Evolutionary conservation across 2,329 filamentous ascomycete genomes (phyloP).

Genomic region (Fusarium graminum): DNA sequence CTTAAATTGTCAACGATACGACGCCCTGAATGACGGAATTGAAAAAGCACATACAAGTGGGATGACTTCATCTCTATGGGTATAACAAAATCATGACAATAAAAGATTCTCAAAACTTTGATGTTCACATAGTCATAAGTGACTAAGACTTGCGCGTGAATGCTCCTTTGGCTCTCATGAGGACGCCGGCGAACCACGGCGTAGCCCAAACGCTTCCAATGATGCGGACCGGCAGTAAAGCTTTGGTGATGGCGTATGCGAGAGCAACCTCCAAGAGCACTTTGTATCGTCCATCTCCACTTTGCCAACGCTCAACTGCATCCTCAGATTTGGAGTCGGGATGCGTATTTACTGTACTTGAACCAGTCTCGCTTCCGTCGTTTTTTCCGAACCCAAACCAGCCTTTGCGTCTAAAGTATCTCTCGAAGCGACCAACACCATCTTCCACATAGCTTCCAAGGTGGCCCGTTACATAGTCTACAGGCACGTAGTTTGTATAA

Average conservation of each 20-base stretch:
- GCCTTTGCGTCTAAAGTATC: conserved; percentile 81
- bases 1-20: conserved; percentile 55
- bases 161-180: conserved; percentile 59
- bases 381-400: conserved; percentile 77
- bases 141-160: conserved; percentile 50
- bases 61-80: conserved; percentile 44
- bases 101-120: conserved; percentile 41
- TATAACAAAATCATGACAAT: conserved; percentile 45
- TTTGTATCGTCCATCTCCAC: conserved; percentile 63
- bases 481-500: conserved; percentile 79
- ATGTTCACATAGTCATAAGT: conserved; percentile 18
- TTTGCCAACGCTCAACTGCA: conserved; percentile 55
- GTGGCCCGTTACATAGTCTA: conserved; percentile 63
- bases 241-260: conserved; percentile 92
- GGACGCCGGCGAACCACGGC: conserved; percentile 86
- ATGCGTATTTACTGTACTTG: conserved; percentile 10
- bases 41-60: conserved; percentile 44
- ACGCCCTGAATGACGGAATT: conserved; percentile 42
- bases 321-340: conserved; percentile 44
- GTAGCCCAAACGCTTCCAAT: conserved; percentile 86
- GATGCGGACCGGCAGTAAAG: conserved; percentile 81
- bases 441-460: conserved; percentile 67
- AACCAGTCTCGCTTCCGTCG: conserved; percentile 24
- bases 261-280: conserved; percentile 81
- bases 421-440: conserved; percentile 79